phyloP scores from a whole-genome alignment of 1,284 basidiomycete species.

The Testicularia cyperi region DNA sequence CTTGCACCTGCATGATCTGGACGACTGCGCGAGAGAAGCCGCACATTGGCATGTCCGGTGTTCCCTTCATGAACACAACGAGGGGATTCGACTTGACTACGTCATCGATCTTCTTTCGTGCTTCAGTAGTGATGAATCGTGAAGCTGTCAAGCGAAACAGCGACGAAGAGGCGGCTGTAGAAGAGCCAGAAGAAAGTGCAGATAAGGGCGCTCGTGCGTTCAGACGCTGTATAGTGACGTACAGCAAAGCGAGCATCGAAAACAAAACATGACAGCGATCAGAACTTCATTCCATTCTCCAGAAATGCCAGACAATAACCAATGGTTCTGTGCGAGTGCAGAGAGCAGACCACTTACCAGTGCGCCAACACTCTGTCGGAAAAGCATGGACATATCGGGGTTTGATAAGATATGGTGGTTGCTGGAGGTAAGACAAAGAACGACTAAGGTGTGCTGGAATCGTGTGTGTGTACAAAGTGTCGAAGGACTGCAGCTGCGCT shows the following conservation, averaged over 20 bases:
- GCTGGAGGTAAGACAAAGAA: neutral
- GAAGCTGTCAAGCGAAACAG: too few species aligned
- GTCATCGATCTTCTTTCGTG: slow-evolving; percentile 63
- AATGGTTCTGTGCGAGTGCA: too few species aligned
- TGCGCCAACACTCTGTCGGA: neutral
- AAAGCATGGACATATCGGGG: neutral
- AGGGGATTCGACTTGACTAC: slow-evolving; percentile 71
- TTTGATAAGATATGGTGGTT: neutral
- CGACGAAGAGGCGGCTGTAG: neutral
- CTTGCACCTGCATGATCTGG: slow-evolving; percentile 86
- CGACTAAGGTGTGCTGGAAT: too few species aligned
- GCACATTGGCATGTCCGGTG: slow-evolving; percentile 71
- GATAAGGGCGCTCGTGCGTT: too few species aligned
- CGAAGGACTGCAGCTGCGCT: too few species aligned
- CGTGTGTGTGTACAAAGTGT: too few species aligned
- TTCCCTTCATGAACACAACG: slow-evolving; percentile 92
- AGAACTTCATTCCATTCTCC: too few species aligned
- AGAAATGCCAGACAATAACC: too few species aligned
- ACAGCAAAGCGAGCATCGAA: too few species aligned
- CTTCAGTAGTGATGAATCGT: slow-evolving; percentile 62
- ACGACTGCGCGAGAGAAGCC: slow-evolving; percentile 91
- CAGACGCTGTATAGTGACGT: too few species aligned
- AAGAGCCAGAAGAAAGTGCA: neutral
- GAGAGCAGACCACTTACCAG: too few species aligned
- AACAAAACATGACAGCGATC: too few species aligned